Evolutionary conservation across 2,329 filamentous ascomycete species (phyloP), one percentile per base, ranked within the genome.

Genomic region (Stemphylium beticola): DNA sequence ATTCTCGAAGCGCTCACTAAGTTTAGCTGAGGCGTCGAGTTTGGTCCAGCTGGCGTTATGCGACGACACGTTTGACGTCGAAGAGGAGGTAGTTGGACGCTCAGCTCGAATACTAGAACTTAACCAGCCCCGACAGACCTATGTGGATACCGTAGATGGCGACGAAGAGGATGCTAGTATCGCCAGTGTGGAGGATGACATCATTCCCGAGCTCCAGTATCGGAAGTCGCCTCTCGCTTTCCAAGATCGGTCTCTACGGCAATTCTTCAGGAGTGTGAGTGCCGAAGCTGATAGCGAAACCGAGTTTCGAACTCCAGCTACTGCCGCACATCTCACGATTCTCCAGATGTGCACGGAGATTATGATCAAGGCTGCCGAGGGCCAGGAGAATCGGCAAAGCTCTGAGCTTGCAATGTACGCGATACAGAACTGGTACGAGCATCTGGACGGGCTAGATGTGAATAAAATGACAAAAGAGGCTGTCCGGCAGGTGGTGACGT

Each of bases 41-140:
- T 22, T 67, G 9, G 49, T 65, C 2, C 43, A 55, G 22, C 45
- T 61, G 17, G 59, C 53, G 10, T 31, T 57, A 6, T 34, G 44
- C 1, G 49, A 66, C 12, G 44, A 58, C 17, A 41, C 45, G 0
- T 53, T 67, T 24, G 62, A 64, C 7, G 36, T 42, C 8, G 47
- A 49, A 12, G 38, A 37, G 18, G 65, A 67, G 36, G 58, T 64
- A 4, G 60, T 64, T 9, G 63, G 65, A 12, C 45, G 56, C 45
- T 65, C 62, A 10, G 53, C 65, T 14, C 58, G 59, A 9, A 59
- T 65, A 2, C 61, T 67, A 10, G 61, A 64, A 17, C 46, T 67
- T 4, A 58, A 50, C 2, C 48, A 45, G 14, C 29, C 43, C 7
- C 34, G 26, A n/a, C 40, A 62, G 9, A 33, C 15, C 1, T 50